Base-by-base conservation (phyloP, 441 rosid genomes). In the Erodium moschatum region DNA sequence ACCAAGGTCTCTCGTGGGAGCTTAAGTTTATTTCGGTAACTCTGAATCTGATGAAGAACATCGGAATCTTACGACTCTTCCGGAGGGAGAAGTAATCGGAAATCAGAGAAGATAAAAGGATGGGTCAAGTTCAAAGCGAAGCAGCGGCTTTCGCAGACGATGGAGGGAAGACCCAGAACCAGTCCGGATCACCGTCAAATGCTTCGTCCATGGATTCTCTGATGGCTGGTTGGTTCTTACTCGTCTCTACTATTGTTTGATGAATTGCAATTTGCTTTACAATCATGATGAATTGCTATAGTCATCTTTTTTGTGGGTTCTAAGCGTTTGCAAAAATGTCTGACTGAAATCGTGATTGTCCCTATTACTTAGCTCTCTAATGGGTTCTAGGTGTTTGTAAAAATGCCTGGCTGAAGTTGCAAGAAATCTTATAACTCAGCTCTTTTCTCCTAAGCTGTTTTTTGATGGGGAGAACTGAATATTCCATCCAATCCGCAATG, bases 91-190 rank as follows among this genome's bases (percentile, higher is more conserved):
- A 31, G 35, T 31, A 31, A 31, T 31, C 18, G 5, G 58, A 50
- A 15, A 24, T 42, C 33, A 19, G 15, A 12, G 46, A 44, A 70
- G 24, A 60, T 50, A 27, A 10, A 19, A 20, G 72, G 69, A 90
- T 90, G 97, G 95, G 92, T 77, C 89, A 85, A 82, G 87, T 76
- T 76, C 86, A 81, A 75, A 87, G 92, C 78, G 68, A 70, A 54
- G 72, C 44, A 52, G 72, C 74, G 31, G 67, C 77, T 11, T 63
- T 63, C 6, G 58, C 71, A 2, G 48, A 68, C 4, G 70, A 33
- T 31, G 64, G 46, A 40, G 29, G 64, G 31, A 78, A 72, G 61
- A 40, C 67, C 68, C 75, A 67, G 4, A 2, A 31, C 31, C 79
- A 76, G 20, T 46, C 78, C 31, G 48, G 65, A 2, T 67, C 71